Conservation (phyloP, 2,329 filamentous ascomycete species). For the Talaromyces piceae region DNA sequence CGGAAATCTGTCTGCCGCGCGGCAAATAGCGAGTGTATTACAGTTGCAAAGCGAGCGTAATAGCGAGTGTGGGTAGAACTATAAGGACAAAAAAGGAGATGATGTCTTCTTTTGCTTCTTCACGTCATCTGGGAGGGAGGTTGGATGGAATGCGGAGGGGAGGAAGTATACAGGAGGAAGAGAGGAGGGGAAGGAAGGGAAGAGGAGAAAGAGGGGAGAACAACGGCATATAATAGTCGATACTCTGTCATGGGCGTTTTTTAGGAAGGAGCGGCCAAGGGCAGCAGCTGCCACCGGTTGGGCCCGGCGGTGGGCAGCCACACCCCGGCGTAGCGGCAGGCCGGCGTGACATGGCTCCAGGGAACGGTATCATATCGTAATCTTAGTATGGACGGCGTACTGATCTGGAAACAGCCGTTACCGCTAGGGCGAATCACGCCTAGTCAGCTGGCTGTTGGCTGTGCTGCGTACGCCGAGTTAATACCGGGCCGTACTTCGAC, state of each 20-base stretch:
- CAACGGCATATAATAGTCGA: conserved; percentile 9
- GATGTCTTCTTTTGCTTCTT: conserved; percentile 10
- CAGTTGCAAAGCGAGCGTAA: conserved; percentile 14
- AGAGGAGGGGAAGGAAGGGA: not conserved
- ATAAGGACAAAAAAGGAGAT: conserved; percentile 7
- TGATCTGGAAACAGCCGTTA: not conserved
- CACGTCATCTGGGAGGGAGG: conserved; percentile 9
- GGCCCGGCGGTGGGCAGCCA: not conserved
- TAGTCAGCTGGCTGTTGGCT: not conserved
- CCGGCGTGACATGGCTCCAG: not conserved
- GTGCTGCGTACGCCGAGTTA: not conserved
- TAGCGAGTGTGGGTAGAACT: conserved; percentile 12
- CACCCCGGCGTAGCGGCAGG: not conserved
- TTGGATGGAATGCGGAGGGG: too few relatives aligned
- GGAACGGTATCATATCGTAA: not conserved
- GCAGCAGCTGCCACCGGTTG: not conserved
- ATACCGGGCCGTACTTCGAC: too few relatives aligned
- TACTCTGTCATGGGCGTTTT: too few relatives aligned
- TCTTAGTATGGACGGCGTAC: too few relatives aligned
- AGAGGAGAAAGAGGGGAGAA: not conserved
- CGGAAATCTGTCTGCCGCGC: not conserved
- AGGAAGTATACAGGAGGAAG: conserved; percentile 1
- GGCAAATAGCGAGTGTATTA: conserved; percentile 12
- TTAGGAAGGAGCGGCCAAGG: not conserved
- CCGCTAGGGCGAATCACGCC: not conserved